A percentile compares a stretch with the other conserved stretches of the same genome.
These are phyloP conservation scores for Peltaster fructicola DNA, from an alignment of 2,329 filamentous ascomycete genomes.

Conservation along the genomic window DNA sequence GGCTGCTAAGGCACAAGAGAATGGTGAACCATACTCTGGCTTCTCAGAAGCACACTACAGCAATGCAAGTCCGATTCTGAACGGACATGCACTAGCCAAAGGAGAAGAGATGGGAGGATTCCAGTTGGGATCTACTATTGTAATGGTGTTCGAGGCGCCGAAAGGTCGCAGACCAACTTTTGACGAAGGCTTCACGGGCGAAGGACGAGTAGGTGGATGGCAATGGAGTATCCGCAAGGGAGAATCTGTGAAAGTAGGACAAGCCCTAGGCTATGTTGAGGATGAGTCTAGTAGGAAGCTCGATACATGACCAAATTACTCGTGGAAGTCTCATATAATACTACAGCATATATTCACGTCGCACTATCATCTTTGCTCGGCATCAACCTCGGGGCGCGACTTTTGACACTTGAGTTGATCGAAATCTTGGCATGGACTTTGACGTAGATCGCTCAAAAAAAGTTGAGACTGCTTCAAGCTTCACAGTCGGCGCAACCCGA, in stretches of 20 bases:
- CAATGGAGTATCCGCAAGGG: slow-evolving; percentile 77
- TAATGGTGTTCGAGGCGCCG: slow-evolving; percentile 91
- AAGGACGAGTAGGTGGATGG: slow-evolving; percentile 46
- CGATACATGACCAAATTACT: no score
- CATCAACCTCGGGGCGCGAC: no score
- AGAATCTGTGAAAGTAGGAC: slow-evolving; percentile 72
- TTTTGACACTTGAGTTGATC: not conserved
- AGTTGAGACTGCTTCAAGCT: not conserved
- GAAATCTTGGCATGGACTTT: slow-evolving; percentile 4
- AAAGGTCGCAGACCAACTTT: slow-evolving; percentile 38
- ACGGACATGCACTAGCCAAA: slow-evolving; percentile 64
- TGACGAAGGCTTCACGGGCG: slow-evolving; percentile 40
- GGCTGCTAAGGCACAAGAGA: slow-evolving; percentile 56
- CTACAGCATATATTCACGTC: no score
- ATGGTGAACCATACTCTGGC: slow-evolving; percentile 72
- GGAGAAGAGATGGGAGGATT: slow-evolving; percentile 99
- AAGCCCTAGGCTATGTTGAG: slow-evolving; percentile 61
- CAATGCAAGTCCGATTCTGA: slow-evolving; percentile 56
- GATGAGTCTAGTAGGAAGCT: no score
- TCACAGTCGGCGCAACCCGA: not conserved
- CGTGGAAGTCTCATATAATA: no score
- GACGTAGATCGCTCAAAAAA: not conserved
- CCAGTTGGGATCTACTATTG: slow-evolving; percentile 84
- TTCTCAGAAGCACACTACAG: slow-evolving; percentile 85
- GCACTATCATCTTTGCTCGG: no score